Evolutionary conservation across 306 rosid species (phyloP).

Genomic region (Herpetospermum pedunculosum): DNA sequence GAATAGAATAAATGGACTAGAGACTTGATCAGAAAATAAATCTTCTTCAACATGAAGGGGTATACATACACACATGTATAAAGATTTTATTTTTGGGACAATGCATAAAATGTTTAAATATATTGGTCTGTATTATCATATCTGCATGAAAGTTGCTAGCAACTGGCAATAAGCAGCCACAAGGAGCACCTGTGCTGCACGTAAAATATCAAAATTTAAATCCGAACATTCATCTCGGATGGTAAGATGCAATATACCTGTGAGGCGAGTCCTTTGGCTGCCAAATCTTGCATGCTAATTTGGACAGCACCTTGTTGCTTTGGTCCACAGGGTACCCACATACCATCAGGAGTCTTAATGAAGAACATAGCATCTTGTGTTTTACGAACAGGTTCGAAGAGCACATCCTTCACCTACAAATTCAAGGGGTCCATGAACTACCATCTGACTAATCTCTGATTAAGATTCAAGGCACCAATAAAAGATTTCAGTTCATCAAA

Average conservation of each 20-base stretch:
- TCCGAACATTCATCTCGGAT: background rate
- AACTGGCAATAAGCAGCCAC: background rate
- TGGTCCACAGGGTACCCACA: conserved; percentile 92
- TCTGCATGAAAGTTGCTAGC: background rate
- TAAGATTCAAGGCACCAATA: background rate
- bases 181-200: background rate
- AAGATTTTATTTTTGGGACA: background rate
- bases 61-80: background rate
- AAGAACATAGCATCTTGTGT: conserved; percentile 99
- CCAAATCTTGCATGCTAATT: conserved; percentile 79
- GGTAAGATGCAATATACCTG: conserved; percentile 34
- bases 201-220: background rate
- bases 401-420: conserved; percentile 90
- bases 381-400: conserved; percentile 97
- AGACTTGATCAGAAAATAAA: background rate
- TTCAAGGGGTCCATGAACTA: background rate
- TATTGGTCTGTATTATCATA: background rate
- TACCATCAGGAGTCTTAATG: conserved; percentile 39
- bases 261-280: conserved; percentile 65
- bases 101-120: background rate
- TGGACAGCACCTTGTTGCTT: conserved; percentile 71
- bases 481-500: background rate
- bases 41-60: background rate
- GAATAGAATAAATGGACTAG: background rate
- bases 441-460: background rate